Percentiles rank a stretch among this genome's conserved stretches.
These are phyloP conservation scores for Blumeria graminis DNA, from an alignment of 2,329 filamentous ascomycete species.

Conservation along the genomic window DNA sequence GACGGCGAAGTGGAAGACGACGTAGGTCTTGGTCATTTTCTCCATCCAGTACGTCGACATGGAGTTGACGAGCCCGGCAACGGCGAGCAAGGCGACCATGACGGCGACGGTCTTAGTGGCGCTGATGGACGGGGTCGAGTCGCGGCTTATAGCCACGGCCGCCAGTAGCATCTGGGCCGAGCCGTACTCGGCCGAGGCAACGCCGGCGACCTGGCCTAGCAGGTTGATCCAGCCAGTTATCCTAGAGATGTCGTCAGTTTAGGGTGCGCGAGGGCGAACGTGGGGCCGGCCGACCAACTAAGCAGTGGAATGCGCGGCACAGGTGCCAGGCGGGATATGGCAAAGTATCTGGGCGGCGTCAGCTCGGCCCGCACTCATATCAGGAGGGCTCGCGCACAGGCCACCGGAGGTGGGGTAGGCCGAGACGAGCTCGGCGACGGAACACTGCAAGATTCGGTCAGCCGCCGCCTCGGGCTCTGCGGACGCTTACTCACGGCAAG, in stretches of 20 bases:
- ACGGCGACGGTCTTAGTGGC: constrained; percentile 24
- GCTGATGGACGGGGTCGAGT: constrained; percentile 24
- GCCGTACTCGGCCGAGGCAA: constrained; percentile 32
- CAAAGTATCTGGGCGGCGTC: constrained; percentile 22
- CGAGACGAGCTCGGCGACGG: constrained; percentile 30
- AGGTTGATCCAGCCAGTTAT: constrained; percentile 24
- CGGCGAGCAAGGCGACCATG: constrained; percentile 27
- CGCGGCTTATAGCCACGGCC: constrained; percentile 25
- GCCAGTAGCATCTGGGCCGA: constrained; percentile 30
- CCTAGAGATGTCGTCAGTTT: constrained; percentile 1
- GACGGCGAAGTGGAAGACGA: constrained; percentile 29
- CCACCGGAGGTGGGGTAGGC: constrained; percentile 32
- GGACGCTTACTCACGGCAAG: constrained; percentile 17
- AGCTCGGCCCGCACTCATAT: not conserved
- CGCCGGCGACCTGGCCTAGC: constrained; percentile 24
- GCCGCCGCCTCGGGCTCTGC: not conserved
- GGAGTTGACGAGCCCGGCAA: constrained; percentile 28
- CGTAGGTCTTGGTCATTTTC: constrained; percentile 31
- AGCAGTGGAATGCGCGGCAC: constrained; percentile 22
- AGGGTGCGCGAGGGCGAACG: not conserved
- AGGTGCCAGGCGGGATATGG: constrained; percentile 28
- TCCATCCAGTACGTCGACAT: constrained; percentile 32
- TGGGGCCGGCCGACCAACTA: constrained; percentile 18
- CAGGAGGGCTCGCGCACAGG: constrained; percentile 10
- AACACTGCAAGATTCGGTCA: constrained; percentile 13